A percentile compares a stretch with the other conserved stretches of the same genome.
phyloP scores from a whole-genome alignment of 139 green algal species.

The Desmodesmus armatus region DNA sequence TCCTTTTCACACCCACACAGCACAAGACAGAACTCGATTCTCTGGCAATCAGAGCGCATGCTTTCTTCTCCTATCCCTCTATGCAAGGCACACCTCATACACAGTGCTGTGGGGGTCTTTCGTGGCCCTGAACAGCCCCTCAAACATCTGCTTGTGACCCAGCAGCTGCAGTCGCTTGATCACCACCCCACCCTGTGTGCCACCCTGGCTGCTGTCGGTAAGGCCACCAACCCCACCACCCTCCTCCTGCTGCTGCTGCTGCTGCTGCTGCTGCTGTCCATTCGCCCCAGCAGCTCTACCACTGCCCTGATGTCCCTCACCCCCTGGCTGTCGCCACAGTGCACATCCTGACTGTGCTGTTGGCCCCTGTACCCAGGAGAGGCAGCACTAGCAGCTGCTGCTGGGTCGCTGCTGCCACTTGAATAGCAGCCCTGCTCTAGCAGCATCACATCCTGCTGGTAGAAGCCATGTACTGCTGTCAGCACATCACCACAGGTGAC shows the following conservation, averaged over 20 bases:
- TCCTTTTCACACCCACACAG: not conserved
- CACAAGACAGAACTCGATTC: too few species aligned
- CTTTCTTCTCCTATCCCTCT: too few species aligned
- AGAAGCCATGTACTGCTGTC: slow-evolving; percentile 9
- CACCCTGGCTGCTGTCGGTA: too few species aligned
- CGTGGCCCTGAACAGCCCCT: slow-evolving; percentile 14
- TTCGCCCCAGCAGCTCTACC: not conserved
- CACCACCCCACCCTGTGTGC: not conserved
- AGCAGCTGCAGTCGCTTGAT: slow-evolving; percentile 1
- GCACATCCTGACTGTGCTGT: not conserved
- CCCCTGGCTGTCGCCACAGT: too few species aligned
- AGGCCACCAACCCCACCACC: too few species aligned
- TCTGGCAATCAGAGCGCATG: too few species aligned
- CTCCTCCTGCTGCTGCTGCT: not conserved
- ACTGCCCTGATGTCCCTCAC: not conserved
- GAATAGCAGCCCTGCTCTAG: too few species aligned
- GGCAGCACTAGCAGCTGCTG: not conserved
- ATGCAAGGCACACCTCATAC: slow-evolving; percentile 24
- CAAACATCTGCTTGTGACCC: not conserved
- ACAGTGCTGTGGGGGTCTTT: slow-evolving; percentile 10
- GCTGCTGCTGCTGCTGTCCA: not conserved
- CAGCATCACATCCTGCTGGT: slow-evolving; percentile 15
- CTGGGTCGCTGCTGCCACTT: not conserved
- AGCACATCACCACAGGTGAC: slow-evolving; percentile 1
- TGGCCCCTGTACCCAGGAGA: not conserved